Evolutionary conservation across 1,284 basidiomycete species (phyloP).

Genomic region (Leccinum fuscescens): DNA sequence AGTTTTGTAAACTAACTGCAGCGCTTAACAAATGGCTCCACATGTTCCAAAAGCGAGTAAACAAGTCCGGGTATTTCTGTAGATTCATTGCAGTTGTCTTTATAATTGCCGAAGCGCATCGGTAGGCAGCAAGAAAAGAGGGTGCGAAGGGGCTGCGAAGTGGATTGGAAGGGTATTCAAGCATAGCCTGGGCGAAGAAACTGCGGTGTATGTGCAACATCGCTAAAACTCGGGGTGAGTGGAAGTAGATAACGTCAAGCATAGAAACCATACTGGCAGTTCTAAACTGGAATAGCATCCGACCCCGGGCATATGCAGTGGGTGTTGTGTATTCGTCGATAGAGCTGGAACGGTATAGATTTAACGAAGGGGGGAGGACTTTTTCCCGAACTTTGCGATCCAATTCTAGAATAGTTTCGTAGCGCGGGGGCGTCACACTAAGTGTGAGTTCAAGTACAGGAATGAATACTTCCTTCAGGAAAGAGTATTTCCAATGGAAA

Average conservation of each 20-base stretch:
- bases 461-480: conserved; percentile 48
- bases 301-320: conserved; percentile 46
- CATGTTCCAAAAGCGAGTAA: conserved; percentile 50
- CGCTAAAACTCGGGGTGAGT: conserved; percentile 34
- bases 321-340: conserved; percentile 50
- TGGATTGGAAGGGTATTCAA: conserved; percentile 59
- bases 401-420: conserved; percentile 54
- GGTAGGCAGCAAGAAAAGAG: conserved; percentile 61
- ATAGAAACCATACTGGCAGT: conserved; percentile 39
- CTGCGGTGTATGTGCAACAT: conserved; percentile 57
- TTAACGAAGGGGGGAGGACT: conserved; percentile 48
- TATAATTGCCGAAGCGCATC: conserved; percentile 58
- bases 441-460: conserved; percentile 50
- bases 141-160: conserved; percentile 62
- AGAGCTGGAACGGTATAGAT: conserved; percentile 44
- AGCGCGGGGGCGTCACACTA: conserved; percentile 49
- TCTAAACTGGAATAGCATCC: conserved; percentile 51
- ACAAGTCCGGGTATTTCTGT: conserved; percentile 53
- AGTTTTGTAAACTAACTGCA: conserved; percentile 39
- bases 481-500: conserved; percentile 34
- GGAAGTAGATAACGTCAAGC: not conserved
- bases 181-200: conserved; percentile 62
- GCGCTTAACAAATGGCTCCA: conserved; percentile 58
- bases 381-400: conserved; percentile 59
- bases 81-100: conserved; percentile 50